Percentiles rank a stretch among this genome's conserved stretches.
Evolutionary conservation across 768 basidiomycete genomes (phyloP).

Genomic region (Boletus rufocinnamomeus): DNA sequence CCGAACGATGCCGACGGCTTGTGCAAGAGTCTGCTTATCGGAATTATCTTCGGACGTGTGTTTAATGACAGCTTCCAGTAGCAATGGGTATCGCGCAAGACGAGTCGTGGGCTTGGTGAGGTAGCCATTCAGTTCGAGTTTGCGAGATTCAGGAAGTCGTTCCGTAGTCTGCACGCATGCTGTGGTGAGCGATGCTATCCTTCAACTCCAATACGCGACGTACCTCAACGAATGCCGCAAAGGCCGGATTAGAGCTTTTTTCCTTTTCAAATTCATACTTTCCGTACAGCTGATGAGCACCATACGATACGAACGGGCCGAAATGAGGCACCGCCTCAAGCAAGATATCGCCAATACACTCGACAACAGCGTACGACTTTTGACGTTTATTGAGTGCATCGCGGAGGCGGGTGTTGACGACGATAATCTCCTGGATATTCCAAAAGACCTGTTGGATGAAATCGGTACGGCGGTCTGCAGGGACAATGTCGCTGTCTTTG

Average conservation of each 20-base stretch:
- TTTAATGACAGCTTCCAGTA: conserved; percentile 90
- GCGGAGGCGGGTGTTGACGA: conserved; percentile 87
- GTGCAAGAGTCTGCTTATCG: conserved; percentile 75
- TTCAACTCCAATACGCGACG: conserved; percentile 12
- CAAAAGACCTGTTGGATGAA: conserved; percentile 96
- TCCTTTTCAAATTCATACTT: conserved; percentile 99
- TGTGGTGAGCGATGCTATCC: conserved; percentile 1
- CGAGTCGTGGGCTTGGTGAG: conserved; percentile 98
- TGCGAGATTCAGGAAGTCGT: conserved; percentile 90
- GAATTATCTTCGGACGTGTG: conserved; percentile 88
- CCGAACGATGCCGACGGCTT: conserved; percentile 74
- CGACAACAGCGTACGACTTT: conserved; percentile 92
- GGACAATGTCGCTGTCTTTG: conserved; percentile 74
- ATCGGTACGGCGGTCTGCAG: conserved; percentile 70
- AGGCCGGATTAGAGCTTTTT: conserved; percentile 88
- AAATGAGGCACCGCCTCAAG: conserved; percentile 86
- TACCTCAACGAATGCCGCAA: conserved; percentile 95
- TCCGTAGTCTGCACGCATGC: conserved; percentile 69
- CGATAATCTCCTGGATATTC: conserved; percentile 94
- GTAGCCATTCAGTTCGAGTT: conserved; percentile 96
- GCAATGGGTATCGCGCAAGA: conserved; percentile 92
- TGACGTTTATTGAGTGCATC: conserved; percentile 95
- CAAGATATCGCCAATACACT: conserved; percentile 88
- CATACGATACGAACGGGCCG: conserved; percentile 91
- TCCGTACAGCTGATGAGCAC: conserved; percentile 95